These are phyloP conservation scores for Carex myosuroides DNA, from an alignment of 176 grass and related monocot species.

Conservation along the genomic window DNA sequence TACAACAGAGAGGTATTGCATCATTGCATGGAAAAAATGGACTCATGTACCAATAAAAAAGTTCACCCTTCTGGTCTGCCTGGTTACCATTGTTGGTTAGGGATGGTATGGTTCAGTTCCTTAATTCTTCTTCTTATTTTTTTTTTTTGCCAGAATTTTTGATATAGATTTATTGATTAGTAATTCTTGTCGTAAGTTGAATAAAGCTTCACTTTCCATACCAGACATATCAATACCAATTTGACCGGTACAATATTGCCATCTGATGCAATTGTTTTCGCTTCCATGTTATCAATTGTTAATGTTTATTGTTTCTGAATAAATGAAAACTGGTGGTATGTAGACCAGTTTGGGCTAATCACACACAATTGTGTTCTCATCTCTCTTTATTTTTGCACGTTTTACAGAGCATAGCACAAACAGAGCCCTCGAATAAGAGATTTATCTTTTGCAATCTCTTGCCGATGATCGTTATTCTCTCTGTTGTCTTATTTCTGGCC, in stretches of 20 bases:
- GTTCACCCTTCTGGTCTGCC: not conserved
- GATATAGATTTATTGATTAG: not conserved
- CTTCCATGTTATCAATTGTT: not conserved
- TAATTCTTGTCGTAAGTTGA: not conserved
- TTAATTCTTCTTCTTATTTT: not conserved
- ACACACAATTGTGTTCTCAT: not conserved
- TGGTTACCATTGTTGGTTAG: not conserved
- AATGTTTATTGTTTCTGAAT: not conserved
- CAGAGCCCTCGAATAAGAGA: slow-evolving; percentile 35
- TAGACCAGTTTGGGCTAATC: not conserved
- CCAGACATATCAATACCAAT: not conserved
- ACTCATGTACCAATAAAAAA: not conserved
- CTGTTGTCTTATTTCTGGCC: slow-evolving; percentile 28
- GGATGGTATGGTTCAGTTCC: not conserved
- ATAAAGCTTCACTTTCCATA: not conserved
- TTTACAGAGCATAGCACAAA: slow-evolving; percentile 31
- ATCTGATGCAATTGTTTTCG: not conserved
- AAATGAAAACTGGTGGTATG: not conserved
- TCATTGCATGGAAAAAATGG: not conserved
- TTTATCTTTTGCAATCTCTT: slow-evolving; percentile 26
- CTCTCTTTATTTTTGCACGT: not conserved
- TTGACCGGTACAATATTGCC: not conserved
- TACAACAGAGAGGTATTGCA: not conserved
- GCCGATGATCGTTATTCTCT: slow-evolving; percentile 36
- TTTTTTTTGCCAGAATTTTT: not conserved